A percentile compares a stretch with the other conserved stretches of the same genome.
Evolutionary conservation across 148 eudicot genomes (phyloP).

Genomic region (Silene latifolia): DNA sequence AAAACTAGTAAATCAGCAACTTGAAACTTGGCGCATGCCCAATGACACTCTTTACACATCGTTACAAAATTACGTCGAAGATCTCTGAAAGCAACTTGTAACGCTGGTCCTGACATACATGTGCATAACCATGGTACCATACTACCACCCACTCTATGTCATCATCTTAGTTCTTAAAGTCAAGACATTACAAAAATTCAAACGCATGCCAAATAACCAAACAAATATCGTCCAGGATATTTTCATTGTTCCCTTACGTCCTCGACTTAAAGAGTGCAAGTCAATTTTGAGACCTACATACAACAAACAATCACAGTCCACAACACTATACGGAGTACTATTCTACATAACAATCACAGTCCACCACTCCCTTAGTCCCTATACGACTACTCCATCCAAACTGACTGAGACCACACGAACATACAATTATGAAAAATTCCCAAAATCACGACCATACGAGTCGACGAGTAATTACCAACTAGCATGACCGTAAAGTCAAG

Average conservation of each 20-base stretch:
- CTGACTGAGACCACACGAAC: conserved; percentile 4
- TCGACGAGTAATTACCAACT: not conserved
- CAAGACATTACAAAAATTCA: conserved; percentile 7
- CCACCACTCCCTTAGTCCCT: not conserved
- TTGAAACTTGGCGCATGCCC: not conserved
- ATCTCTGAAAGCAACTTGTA: conserved; percentile 9
- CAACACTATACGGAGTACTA: not conserved
- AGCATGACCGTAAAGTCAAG: not conserved
- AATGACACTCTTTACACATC: not conserved
- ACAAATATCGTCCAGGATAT: conserved; percentile 7
- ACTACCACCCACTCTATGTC: not conserved
- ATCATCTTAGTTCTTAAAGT: conserved; percentile 10
- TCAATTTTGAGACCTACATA: not conserved
- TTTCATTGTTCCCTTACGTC: not conserved
- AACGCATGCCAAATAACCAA: conserved; percentile 3
- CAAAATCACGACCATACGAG: not conserved
- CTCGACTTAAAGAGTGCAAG: not conserved
- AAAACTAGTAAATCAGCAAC: conserved; percentile 10
- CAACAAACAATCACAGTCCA: conserved; percentile 9
- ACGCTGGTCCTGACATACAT: conserved; percentile 2
- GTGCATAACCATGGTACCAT: conserved; percentile 11
- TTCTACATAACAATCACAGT: not conserved
- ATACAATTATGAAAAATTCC: not conserved
- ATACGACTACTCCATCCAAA: not conserved
- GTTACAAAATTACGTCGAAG: not conserved